Percentiles rank a stretch among this genome's conserved stretches.
These are phyloP conservation scores for Leccinellum luteum DNA, from an alignment of 768 basidiomycete species.

Conservation along the genomic window DNA sequence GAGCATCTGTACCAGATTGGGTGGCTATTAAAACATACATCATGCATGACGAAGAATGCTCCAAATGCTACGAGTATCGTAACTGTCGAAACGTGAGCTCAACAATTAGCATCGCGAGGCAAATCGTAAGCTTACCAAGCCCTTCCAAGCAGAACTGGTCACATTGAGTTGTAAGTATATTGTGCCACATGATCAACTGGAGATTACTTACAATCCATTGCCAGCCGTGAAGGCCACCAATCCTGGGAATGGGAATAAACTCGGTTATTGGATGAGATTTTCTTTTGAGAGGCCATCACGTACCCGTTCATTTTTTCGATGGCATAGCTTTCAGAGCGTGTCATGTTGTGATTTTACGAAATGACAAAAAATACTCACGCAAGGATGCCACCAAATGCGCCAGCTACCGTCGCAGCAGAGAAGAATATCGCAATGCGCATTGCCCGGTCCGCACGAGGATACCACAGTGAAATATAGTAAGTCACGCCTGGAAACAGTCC, in stretches of 20 bases:
- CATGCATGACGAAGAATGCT: slow-evolving; percentile 52
- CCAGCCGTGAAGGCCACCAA: slow-evolving; percentile 35
- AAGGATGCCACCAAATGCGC: slow-evolving; percentile 47
- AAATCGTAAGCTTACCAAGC: slow-evolving; percentile 13
- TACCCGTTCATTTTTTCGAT: slow-evolving; percentile 35
- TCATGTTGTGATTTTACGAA: neutral
- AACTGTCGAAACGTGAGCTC: slow-evolving; percentile 10
- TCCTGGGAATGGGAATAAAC: slow-evolving; percentile 6
- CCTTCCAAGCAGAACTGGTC: slow-evolving; percentile 32
- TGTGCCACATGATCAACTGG: neutral
- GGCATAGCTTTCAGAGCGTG: slow-evolving; percentile 30
- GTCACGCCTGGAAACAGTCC: slow-evolving; percentile 43
- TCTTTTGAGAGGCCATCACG: slow-evolving; percentile 18
- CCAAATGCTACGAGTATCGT: slow-evolving; percentile 18
- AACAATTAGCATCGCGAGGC: neutral
- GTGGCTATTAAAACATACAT: slow-evolving; percentile 33
- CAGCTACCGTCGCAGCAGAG: slow-evolving; percentile 57
- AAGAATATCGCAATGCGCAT: slow-evolving; percentile 62
- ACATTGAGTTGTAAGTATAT: slow-evolving; percentile 7
- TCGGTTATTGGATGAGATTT: neutral
- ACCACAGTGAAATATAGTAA: slow-evolving; percentile 56
- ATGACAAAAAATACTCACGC: slow-evolving; percentile 33
- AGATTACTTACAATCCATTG: slow-evolving; percentile 35
- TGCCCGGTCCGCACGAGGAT: slow-evolving; percentile 56
- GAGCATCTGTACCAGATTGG: neutral